Conservation (phyloP, 202 grass and related monocot genomes). For the Schoenoplectus tabernaemontani region DNA sequence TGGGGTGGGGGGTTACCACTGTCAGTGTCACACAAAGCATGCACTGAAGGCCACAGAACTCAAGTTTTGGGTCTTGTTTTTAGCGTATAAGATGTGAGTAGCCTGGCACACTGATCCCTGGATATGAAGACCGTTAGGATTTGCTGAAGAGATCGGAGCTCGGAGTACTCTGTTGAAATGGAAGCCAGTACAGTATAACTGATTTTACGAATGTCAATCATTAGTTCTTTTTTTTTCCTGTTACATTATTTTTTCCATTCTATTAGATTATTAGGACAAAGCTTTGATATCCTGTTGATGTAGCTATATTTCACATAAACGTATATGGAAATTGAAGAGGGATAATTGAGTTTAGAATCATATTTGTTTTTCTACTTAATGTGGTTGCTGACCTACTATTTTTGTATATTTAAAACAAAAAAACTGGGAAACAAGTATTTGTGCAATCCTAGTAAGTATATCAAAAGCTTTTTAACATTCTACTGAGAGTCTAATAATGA, state of each 20-base stretch:
- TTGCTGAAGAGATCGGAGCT: neutral
- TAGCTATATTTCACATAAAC: neutral
- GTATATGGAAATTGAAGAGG: neutral
- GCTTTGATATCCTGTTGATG: neutral
- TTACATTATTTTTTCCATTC: neutral
- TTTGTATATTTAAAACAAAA: neutral
- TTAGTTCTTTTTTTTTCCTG: no score
- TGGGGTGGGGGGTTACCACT: neutral
- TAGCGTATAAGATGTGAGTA: neutral
- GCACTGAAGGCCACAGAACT: neutral
- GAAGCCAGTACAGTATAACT: neutral
- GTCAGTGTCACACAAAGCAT: neutral
- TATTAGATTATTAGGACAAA: neutral
- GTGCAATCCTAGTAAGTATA: neutral
- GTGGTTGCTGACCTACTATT: neutral
- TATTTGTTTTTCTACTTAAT: neutral
- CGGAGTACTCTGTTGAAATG: neutral
- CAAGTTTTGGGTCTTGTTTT: neutral
- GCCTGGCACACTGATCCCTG: neutral
- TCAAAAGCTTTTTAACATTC: neutral
- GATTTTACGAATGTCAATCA: neutral
- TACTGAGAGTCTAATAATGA: neutral
- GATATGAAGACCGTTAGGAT: neutral
- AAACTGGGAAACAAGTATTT: neutral
- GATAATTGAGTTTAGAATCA: neutral